These are phyloP conservation scores for Termitomyces sp. DNA, from an alignment of 1,284 basidiomycete genomes.

Conservation along the genomic window DNA sequence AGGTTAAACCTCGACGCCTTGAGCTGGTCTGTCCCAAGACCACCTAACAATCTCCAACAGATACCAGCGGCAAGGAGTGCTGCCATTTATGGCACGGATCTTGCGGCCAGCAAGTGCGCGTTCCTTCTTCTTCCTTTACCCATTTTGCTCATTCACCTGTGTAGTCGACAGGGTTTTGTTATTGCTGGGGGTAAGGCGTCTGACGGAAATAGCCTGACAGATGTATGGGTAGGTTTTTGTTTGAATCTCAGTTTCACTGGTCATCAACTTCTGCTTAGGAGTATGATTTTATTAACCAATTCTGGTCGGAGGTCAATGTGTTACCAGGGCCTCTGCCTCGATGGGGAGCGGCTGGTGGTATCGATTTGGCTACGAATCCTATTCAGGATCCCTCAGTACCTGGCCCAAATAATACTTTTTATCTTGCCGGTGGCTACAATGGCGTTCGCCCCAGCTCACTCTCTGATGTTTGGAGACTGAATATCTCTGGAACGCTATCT, in stretches of 20 bases:
- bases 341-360: conserved; percentile 68
- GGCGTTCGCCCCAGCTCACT: conserved; percentile 39
- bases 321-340: conserved; percentile 53
- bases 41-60: conserved; percentile 39
- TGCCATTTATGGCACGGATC: conserved; percentile 58
- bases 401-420: conserved; percentile 62
- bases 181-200: conserved; percentile 63
- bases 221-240: conserved; percentile 56
- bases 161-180: conserved; percentile 63
- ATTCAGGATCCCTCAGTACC: conserved; percentile 39
- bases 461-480: conserved; percentile 64
- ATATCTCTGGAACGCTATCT: conserved; percentile 63
- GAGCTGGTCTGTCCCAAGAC: conserved; percentile 53
- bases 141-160: conserved; percentile 10
- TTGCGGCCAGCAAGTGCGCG: conserved; percentile 73
- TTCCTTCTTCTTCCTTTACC: conserved; percentile 4
- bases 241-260: neutral
- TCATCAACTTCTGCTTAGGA: conserved; percentile 39
- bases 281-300: conserved; percentile 67
- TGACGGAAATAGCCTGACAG: conserved; percentile 47
- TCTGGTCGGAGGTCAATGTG: conserved; percentile 60
- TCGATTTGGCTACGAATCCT: conserved; percentile 45
- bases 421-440: conserved; percentile 61
- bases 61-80: conserved; percentile 60
- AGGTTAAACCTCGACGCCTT: conserved; percentile 58